Evolutionary conservation across 495 filamentous ascomycete species (phyloP), one percentile per base, ranked within the genome.

Genomic region (Penicillium goetzii): DNA sequence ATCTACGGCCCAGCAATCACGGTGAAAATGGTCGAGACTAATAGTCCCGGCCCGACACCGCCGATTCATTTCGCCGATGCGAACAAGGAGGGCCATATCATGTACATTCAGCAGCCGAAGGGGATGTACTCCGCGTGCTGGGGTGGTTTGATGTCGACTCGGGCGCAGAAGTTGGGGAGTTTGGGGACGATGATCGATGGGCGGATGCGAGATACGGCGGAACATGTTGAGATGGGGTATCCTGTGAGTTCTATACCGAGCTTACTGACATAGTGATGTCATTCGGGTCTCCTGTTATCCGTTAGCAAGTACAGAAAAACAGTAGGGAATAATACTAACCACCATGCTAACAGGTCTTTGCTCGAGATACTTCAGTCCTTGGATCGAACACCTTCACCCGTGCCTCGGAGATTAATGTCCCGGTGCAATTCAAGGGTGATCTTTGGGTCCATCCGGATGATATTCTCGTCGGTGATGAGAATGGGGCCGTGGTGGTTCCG

Each of bases 1-100:
- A 67, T 67, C 41, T 64, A 60, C 32, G 71, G 66, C 8, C 71
- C 68, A 17, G 66, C 68, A 2, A 61, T 73, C 14, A 71, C 71
- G 1, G 68, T 73, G 38, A 68, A 73, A 47, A 71, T 73, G 71
- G 68, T 73, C 15, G 64, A 71, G 53, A 60, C 66, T 6, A 69
- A 64, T 11, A 70, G 69, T 34, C 67, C 67, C 23, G 63, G 59
- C n/a, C 63, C 67, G 8, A 61, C 45, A 2, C 67, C 63, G 7
- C 51, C 62, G 5, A 30, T 59, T n/a, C 67, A 69, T 50, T 69
- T 66, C 25, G 67, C 63, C 14, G 67, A 69, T 25, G 56, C 67
- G 2, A 69, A 69, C 23, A 54, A 69, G 45, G 51, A 56, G 25
- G 63, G 63, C 51, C 63, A 69, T 34, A 66, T 66, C 40, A 69